phyloP scores from a whole-genome alignment of 305 asterid genomes.

The Fraxinus angustifolia region DNA sequence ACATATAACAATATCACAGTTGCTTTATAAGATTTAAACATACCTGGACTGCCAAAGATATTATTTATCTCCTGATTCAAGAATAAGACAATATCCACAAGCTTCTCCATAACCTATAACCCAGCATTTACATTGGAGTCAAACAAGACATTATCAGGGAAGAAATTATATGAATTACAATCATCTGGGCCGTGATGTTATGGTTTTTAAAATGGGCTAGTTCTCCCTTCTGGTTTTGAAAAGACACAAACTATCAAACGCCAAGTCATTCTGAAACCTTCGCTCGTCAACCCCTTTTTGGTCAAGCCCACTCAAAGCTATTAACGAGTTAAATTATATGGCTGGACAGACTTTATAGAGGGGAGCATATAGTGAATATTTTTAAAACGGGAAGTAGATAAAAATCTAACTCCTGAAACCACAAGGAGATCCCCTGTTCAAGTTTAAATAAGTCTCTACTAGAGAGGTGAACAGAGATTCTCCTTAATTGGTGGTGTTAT shows the following conservation, averaged over 20 bases:
- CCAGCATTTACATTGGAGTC: constrained; percentile 16
- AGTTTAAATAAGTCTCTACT: background rate
- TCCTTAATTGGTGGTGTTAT: background rate
- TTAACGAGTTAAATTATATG: background rate
- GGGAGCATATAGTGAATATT: background rate
- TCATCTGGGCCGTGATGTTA: background rate
- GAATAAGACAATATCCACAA: constrained; percentile 66
- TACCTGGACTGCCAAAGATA: constrained; percentile 62
- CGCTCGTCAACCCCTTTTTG: background rate
- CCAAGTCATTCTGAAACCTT: background rate
- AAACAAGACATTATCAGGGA: constrained; percentile 8
- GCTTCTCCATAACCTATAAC: constrained; percentile 72
- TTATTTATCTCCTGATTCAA: constrained; percentile 65
- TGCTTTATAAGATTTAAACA: constrained; percentile 12
- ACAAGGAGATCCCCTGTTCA: background rate
- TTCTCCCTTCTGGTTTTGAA: background rate
- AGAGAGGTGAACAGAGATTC: background rate
- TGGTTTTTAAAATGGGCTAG: background rate
- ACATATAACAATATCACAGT: background rate
- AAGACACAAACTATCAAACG: background rate
- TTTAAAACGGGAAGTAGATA: background rate
- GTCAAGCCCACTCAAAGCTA: background rate
- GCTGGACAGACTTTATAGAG: background rate
- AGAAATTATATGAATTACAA: constrained; percentile 2
- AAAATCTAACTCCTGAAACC: background rate